phyloP scores from a whole-genome alignment of 148 eudicot species.

The Pharnaceum exiguum region DNA sequence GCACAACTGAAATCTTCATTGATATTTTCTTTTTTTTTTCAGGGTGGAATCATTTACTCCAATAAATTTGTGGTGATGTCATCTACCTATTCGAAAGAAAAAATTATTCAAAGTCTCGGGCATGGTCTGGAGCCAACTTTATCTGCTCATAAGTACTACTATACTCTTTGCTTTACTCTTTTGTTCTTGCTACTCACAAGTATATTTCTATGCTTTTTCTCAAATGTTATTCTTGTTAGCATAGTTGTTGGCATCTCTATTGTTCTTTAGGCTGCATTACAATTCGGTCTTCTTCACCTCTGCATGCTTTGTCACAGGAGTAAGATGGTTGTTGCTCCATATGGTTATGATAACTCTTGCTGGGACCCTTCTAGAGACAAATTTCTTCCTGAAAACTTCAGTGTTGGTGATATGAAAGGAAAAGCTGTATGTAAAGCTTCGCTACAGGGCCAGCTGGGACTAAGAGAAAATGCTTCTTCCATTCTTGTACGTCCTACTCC shows the following conservation, averaged over 20 bases:
- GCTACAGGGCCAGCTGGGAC: conserved; percentile 36
- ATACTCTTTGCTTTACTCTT: neutral
- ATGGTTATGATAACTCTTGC: conserved; percentile 39
- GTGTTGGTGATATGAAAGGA: conserved; percentile 47
- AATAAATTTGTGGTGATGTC: conserved; percentile 50
- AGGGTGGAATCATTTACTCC: conserved; percentile 75
- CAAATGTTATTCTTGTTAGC: neutral
- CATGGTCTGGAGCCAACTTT: conserved; percentile 57
- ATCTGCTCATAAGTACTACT: conserved; percentile 43
- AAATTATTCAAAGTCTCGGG: conserved; percentile 26
- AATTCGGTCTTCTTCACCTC: neutral
- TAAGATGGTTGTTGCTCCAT: conserved; percentile 49
- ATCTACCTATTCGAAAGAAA: conserved; percentile 37
- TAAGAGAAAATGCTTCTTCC: conserved; percentile 33
- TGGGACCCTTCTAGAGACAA: conserved; percentile 64
- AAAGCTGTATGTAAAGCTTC: conserved; percentile 48
- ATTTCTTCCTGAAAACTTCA: conserved; percentile 41
- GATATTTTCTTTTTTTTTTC: conserved; percentile 13
- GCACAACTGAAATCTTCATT: conserved; percentile 6
- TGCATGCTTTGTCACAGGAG: conserved; percentile 31
- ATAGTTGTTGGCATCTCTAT: neutral
- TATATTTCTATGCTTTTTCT: neutral
- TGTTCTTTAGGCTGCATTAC: neutral
- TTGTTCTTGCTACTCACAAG: neutral
- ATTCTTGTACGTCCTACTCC: conserved; percentile 38